These are phyloP conservation scores for Elymus sibiricus DNA, from an alignment of 176 grass and related monocot species.

Conservation along the genomic window DNA sequence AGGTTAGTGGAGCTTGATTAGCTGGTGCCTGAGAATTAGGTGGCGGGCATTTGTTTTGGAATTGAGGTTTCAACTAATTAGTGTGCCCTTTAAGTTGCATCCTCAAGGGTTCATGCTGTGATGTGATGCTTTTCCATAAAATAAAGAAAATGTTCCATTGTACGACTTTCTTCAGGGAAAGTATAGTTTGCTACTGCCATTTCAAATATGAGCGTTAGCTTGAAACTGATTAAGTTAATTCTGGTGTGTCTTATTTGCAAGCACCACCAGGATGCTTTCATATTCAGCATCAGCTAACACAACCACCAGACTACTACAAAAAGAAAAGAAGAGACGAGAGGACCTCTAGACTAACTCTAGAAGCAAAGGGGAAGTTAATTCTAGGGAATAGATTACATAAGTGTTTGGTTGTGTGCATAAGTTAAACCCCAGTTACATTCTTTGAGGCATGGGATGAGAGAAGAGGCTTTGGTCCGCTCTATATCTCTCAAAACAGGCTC, in stretches of 20 bases:
- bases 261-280: neutral
- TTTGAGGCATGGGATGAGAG: no score
- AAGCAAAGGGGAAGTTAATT: neutral
- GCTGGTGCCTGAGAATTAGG: slow-evolving; percentile 41
- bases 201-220: neutral
- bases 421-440: no score
- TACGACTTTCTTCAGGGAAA: neutral
- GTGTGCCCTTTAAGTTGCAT: neutral
- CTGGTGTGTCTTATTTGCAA: neutral
- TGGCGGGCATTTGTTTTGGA: slow-evolving; percentile 30
- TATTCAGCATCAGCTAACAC: neutral
- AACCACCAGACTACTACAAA: no score
- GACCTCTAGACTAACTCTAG: neutral
- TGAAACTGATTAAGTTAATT: neutral
- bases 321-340: no score
- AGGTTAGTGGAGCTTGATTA: neutral
- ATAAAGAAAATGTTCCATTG: neutral
- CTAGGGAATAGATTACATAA: neutral
- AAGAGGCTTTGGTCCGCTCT: no score
- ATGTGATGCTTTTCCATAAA: neutral
- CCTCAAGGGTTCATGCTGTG: neutral
- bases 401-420: neutral
- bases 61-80: slow-evolving; percentile 54
- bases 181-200: neutral
- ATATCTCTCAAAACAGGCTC: no score